phyloP scores from a whole-genome alignment of 805 yeast genomes.

The Yamadazyma endophytica region DNA sequence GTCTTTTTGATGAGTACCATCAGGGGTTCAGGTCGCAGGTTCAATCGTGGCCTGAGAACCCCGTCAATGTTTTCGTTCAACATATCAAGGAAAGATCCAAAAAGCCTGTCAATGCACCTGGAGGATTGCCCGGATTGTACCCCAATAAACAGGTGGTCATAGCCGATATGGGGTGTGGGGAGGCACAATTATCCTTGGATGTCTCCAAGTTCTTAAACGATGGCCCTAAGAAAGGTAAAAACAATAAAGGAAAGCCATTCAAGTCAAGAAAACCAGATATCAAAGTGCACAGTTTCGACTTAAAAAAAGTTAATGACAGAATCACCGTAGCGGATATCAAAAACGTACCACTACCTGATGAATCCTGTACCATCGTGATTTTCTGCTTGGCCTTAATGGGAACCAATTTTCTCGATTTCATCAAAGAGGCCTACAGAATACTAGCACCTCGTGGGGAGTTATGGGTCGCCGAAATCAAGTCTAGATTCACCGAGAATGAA shows the following conservation, averaged over 20 bases:
- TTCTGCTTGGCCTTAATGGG: constrained; percentile 97
- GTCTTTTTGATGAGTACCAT: constrained; percentile 89
- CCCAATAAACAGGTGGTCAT: constrained; percentile 62
- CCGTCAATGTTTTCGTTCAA: constrained; percentile 83
- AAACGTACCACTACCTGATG: constrained; percentile 78
- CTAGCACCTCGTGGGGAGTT: constrained; percentile 88
- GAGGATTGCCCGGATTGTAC: constrained; percentile 78
- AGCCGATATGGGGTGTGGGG: constrained; percentile 99
- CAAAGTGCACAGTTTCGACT: constrained; percentile 83
- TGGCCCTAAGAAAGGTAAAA: constrained; percentile 23
- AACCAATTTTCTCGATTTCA: constrained; percentile 88
- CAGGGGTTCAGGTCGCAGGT: constrained; percentile 94
- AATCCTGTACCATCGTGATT: constrained; percentile 80
- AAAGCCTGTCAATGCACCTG: constrained; percentile 87
- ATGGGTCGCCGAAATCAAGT: constrained; percentile 97
- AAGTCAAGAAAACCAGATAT: constrained; percentile 31
- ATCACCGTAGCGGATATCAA: constrained; percentile 96
- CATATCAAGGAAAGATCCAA: constrained; percentile 58
- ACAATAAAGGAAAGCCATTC: constrained; percentile 16
- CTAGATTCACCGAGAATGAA: constrained; percentile 68
- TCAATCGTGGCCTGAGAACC: constrained; percentile 97
- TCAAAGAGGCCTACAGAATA: constrained; percentile 83
- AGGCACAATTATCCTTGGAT: constrained; percentile 79
- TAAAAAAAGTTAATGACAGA: constrained; percentile 81
- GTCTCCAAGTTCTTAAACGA: constrained; percentile 47